Evolutionary conservation across 2,329 filamentous ascomycete species (phyloP), one percentile per base, ranked within the genome.

Genomic region (Cladophialophora psammophila): DNA sequence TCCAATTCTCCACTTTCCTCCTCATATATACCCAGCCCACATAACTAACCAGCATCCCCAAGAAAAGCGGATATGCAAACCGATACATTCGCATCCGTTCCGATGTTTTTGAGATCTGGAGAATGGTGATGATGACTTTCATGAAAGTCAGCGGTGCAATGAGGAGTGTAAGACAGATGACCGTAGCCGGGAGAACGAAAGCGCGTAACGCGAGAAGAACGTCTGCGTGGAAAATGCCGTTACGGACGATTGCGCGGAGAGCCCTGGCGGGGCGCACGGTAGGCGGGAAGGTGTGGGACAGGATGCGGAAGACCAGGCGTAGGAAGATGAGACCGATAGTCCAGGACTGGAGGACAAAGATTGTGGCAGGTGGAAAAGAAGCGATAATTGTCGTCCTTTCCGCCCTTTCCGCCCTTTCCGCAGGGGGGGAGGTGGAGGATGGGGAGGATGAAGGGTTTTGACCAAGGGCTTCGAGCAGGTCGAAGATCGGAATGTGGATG

Each of bases 281-380:
- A 10, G 64, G 54, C 15, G 60, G 45, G 8, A 69, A 52, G 20
- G 64, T 57, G n/a, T 53, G 69, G 9, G 88, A 85, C 8, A 88
- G 87, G 69, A 92, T 85, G 74, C 90, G 85, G 12, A 90, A 82
- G 32, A 93, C 84, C 73, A 93, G 80, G 71, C 96, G 94, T 35
- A 96, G 85, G 77, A 97, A 97, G 2, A 99, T 85, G 26, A 99
- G 86, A 4, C 95, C 95, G 0, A 99, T 83, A 0, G 94, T 96
- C 93, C 94, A 99, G 65, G 94, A 90, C 76, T 98, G 94, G 50
- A 98, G 90, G 68, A 98, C 85, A 69, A 96, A 91, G 50, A 98
- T 87, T 7, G 90, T 91, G 75, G 96, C 62, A 13, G 32, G 59
- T 26, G 53, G 64, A 6, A 42, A 38, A 18, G 65, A 12, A 32